These are phyloP conservation scores for Claviceps capensis DNA, from an alignment of 2,329 filamentous ascomycete species.

Conservation along the genomic window DNA sequence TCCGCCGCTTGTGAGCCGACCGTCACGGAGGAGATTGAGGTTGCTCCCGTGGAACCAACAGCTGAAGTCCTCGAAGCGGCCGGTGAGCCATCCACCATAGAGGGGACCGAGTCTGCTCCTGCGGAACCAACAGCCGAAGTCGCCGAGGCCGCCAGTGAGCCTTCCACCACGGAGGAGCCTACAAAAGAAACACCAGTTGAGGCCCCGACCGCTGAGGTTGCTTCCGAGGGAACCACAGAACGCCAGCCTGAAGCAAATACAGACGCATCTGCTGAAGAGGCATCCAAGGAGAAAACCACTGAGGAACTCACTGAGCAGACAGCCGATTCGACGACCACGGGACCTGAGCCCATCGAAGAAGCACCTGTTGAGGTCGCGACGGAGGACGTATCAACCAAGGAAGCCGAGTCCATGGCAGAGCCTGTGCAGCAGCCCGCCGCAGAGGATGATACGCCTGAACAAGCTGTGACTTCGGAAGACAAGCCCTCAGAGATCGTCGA, in stretches of 20 bases:
- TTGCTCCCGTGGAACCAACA: neutral
- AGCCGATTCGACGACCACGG: neutral
- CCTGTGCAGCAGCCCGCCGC: neutral
- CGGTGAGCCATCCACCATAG: no score
- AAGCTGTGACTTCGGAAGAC: neutral
- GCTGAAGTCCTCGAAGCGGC: neutral
- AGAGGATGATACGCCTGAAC: neutral
- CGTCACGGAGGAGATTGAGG: neutral
- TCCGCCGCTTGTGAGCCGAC: no score
- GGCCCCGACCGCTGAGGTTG: neutral
- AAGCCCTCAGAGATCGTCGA: neutral
- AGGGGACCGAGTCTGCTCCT: neutral
- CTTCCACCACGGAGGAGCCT: neutral
- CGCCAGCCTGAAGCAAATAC: neutral
- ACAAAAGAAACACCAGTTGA: neutral
- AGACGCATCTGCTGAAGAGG: neutral
- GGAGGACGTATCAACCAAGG: neutral
- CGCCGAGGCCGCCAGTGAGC: neutral
- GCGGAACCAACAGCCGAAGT: neutral
- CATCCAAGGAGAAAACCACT: neutral
- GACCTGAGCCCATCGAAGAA: neutral
- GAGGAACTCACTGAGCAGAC: neutral
- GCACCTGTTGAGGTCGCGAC: neutral
- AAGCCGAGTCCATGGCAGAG: neutral
- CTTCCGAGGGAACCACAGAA: neutral